Evolutionary conservation across 129 eudicot species (phyloP), one percentile per base, ranked within the genome.

Genomic region (Helichrysum umbraculigerum): DNA sequence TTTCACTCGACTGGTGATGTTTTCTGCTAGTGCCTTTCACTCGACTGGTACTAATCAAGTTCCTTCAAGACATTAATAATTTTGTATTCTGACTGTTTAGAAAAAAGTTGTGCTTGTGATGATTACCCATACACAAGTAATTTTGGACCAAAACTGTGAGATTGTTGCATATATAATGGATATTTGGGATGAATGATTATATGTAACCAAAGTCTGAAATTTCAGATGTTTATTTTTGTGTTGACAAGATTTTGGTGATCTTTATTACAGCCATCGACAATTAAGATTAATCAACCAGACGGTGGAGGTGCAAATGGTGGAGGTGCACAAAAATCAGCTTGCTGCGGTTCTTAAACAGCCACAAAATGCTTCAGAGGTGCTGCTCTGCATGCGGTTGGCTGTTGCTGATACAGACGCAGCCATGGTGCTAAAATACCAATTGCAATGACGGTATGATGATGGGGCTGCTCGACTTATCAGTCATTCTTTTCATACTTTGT

Each of bases 231-330:
- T 50, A 71, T 51, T 71, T 47, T 79, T 71, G 57, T 68, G 21
- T 33, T 79, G 61, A 66, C 37, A 25, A 57, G 37, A 34, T 34
- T 6, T 61, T 25, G 72, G 33, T 29, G 50, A 34, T 21, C 51
- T 47, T 50, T 15, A 63, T 63, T 16, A 37, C 88, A 89, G 90
- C 89, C 91, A 17, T 32, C 86, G 2, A 85, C 91, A 3, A 83
- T 89, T 58, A 89, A 83, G 74, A 85, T 89, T 72, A 87, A 76
- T 81, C 88, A 87, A 77, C 80, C 91, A 10, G 86, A 89, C 17
- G 61, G 47, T n/a, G 77, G 81, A n/a, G 78, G 66, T 76, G 85
- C 89, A 54, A 72, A 37, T 58, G 78, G 83, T 69, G 83, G 83
- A 85, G 62, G 51, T 78, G 86, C 80, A 22, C 91, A 80, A 66